A percentile compares a stretch with the other conserved stretches of the same genome.
Conservation (phyloP, 106 monocot species). For the Acorus gramineus region DNA sequence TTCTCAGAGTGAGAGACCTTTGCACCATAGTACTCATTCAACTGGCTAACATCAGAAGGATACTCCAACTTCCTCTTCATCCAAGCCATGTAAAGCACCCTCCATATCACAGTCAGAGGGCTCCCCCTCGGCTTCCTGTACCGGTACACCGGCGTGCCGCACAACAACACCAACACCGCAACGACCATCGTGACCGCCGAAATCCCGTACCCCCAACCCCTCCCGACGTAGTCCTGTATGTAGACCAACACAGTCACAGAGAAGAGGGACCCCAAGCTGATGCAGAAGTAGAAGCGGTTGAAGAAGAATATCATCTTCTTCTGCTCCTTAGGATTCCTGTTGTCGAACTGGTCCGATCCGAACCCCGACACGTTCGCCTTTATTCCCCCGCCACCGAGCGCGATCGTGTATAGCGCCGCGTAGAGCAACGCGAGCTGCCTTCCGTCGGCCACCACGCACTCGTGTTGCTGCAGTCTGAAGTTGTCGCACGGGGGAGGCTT, state of each 20-base stretch:
- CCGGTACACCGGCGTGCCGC: slow-evolving; percentile 35
- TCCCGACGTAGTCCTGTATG: slow-evolving; percentile 6
- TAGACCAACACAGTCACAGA: slow-evolving; percentile 5
- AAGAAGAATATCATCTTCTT: slow-evolving; percentile 4
- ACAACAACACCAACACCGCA: slow-evolving; percentile 26
- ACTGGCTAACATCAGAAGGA: slow-evolving; percentile 13
- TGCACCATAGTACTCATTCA: slow-evolving; percentile 30
- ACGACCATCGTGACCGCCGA: slow-evolving; percentile 33
- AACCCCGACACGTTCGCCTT: slow-evolving; percentile 6
- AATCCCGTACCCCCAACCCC: slow-evolving; percentile 20
- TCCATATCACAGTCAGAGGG: slow-evolving; percentile 38
- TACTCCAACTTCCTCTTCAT: slow-evolving; percentile 29
- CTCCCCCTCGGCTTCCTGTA: slow-evolving; percentile 39
- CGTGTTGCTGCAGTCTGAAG: slow-evolving; percentile 8
- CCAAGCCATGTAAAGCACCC: slow-evolving; percentile 32
- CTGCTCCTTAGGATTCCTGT: background rate
- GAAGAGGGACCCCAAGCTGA: slow-evolving; percentile 5
- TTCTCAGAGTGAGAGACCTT: slow-evolving; percentile 26
- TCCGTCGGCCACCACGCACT: slow-evolving; percentile 16
- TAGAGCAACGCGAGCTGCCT: no score
- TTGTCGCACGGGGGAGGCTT: slow-evolving; percentile 45
- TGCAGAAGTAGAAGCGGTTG: slow-evolving; percentile 11
- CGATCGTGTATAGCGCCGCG: background rate
- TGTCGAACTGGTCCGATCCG: slow-evolving; percentile 11
- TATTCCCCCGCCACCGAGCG: slow-evolving; percentile 2